Conservation (phyloP, 192 early-diverging fungal species). For the Neocallimastix lanati region DNA sequence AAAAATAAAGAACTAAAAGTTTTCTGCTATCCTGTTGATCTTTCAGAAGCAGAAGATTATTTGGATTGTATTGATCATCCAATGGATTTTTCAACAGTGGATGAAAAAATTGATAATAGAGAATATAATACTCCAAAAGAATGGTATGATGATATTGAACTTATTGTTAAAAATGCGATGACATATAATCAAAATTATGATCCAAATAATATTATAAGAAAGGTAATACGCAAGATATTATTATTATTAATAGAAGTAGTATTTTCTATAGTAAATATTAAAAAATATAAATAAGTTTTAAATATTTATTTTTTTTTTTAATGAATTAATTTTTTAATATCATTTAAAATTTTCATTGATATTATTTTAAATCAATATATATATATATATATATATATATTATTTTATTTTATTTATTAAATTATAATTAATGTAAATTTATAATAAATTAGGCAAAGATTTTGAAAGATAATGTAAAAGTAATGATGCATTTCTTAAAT, state of each 20-base stretch:
- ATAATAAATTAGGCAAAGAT: too few species aligned
- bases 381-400: too few species aligned
- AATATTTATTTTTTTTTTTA: too few species aligned
- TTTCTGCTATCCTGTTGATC: background rate
- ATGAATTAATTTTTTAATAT: too few species aligned
- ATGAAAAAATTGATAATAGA: constrained; percentile 16
- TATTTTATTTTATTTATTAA: too few species aligned
- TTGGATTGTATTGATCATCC: constrained; percentile 24
- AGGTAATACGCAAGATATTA: background rate
- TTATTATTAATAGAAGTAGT: too few species aligned
- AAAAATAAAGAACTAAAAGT: constrained; percentile 20
- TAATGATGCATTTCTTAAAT: background rate
- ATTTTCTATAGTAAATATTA: too few species aligned
- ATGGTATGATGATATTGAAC: constrained; percentile 19
- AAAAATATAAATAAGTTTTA: too few species aligned
- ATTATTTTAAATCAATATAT: too few species aligned
- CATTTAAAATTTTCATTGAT: too few species aligned
- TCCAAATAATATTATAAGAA: background rate
- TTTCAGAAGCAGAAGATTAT: constrained; percentile 17
- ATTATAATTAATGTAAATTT: too few species aligned
- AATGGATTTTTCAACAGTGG: constrained; percentile 29
- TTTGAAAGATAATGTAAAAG: background rate
- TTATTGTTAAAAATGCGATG: constrained; percentile 10
- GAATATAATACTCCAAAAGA: constrained; percentile 12
- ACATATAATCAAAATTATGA: background rate